Conservation (phyloP, 2,329 filamentous ascomycete species). For the Pseudovirgaria hyperparasitica region DNA sequence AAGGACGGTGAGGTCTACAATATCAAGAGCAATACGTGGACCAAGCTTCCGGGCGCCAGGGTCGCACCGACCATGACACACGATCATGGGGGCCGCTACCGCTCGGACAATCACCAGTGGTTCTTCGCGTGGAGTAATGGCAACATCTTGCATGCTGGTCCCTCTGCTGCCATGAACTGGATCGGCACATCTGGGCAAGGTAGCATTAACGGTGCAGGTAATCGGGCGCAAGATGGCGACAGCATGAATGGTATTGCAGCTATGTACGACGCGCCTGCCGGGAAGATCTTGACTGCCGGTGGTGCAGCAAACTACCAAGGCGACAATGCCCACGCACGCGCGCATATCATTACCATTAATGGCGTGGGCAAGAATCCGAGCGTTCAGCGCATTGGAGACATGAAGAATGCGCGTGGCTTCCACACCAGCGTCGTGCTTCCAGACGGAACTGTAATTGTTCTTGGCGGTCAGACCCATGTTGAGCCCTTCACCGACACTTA, state of each 20-base stretch:
- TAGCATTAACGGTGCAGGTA: constrained; percentile 10
- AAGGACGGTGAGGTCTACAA: constrained; percentile 15
- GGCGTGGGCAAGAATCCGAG: constrained; percentile 8
- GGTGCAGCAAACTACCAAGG: constrained; percentile 14
- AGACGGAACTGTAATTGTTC: constrained; percentile 16
- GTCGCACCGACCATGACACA: constrained; percentile 11
- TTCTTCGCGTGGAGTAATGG: constrained; percentile 12
- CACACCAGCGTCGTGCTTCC: constrained; percentile 11
- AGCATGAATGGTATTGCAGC: constrained; percentile 15
- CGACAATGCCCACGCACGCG: constrained; percentile 10
- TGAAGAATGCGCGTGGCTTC: constrained; percentile 14
- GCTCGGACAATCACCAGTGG: constrained; percentile 15
- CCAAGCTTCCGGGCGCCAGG: constrained; percentile 9
- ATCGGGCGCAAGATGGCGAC: constrained; percentile 9
- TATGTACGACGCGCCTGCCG: constrained; percentile 16
- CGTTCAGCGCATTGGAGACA: constrained; percentile 14
- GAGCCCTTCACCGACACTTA: constrained; percentile 10
- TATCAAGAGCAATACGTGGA: constrained; percentile 12
- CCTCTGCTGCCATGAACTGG: constrained; percentile 14
- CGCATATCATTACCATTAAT: constrained; percentile 13
- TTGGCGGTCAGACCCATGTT: constrained; percentile 11
- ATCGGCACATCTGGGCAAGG: constrained; percentile 12
- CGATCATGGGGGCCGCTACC: constrained; percentile 12
- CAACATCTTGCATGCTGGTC: constrained; percentile 13
- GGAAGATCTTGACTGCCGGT: constrained; percentile 14